Percentiles rank a stretch among this genome's conserved stretches.
Evolutionary conservation across 2,329 filamentous ascomycete species (phyloP).

Genomic region (Fusarium dimerum): DNA sequence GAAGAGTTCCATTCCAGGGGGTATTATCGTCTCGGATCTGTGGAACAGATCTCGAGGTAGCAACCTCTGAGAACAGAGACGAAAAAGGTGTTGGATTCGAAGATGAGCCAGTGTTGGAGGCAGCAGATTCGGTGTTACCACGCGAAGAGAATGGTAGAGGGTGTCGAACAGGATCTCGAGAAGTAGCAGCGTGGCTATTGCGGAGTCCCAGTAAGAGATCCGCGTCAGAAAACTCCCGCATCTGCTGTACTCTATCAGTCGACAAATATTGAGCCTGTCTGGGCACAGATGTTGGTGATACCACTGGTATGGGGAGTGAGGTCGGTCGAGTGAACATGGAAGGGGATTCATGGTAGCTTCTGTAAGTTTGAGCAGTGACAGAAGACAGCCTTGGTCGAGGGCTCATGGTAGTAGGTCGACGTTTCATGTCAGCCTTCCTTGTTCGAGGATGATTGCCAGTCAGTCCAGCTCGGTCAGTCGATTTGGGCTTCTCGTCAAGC

Average conservation of each 20-base stretch:
- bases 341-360: not conserved
- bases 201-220: not conserved
- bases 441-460: not conserved
- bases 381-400: not conserved
- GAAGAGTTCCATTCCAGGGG: not conserved
- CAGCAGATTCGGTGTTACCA: not conserved
- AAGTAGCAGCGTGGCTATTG: not conserved
- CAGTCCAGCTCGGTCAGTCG: not conserved
- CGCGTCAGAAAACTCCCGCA: not conserved
- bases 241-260: not conserved
- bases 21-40: not conserved
- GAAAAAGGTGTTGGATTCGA: not conserved
- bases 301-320: not conserved
- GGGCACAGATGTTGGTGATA: not conserved
- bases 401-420: not conserved
- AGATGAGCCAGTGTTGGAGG: not conserved
- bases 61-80: not conserved
- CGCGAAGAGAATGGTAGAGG: not conserved
- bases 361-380: not conserved
- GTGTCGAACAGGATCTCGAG: not conserved
- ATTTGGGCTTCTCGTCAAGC: constrained; percentile 1
- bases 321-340: no score
- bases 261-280: not conserved
- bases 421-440: not conserved
- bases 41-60: not conserved